Percentiles rank a stretch among this genome's conserved stretches.
Evolutionary conservation across 1,284 basidiomycete genomes (phyloP).

Genomic region (Naganishia cerealis): DNA sequence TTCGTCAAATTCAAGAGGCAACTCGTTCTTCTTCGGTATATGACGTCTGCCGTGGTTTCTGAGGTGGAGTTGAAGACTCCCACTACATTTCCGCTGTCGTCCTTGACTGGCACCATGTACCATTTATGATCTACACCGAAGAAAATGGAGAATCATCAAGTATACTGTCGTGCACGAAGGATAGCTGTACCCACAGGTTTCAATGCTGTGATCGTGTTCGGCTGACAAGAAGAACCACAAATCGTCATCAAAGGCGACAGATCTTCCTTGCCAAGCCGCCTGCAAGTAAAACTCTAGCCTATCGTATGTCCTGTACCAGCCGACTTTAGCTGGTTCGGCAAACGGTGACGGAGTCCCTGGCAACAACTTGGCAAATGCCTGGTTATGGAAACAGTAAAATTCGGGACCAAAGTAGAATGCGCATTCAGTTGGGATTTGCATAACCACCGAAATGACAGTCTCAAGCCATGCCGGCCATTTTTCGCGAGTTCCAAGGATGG

Average conservation of each 20-base stretch:
- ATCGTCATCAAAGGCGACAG: constrained; percentile 23
- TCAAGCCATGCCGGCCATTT: constrained; percentile 28
- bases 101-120: constrained; percentile 28
- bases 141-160: not conserved
- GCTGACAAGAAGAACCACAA: constrained; percentile 23
- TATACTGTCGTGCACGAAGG: not conserved
- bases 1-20: constrained; percentile 23
- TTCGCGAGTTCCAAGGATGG: constrained; percentile 3
- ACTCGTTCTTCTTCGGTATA: constrained; percentile 22
- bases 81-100: constrained; percentile 8
- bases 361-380: constrained; percentile 42
- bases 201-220: constrained; percentile 20
- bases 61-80: constrained; percentile 21
- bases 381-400: constrained; percentile 50
- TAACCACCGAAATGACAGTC: constrained; percentile 38
- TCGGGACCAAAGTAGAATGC: constrained; percentile 50
- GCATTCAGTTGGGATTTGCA: constrained; percentile 46
- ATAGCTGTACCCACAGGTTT: constrained; percentile 17
- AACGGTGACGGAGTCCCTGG: constrained; percentile 2
- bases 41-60: constrained; percentile 14
- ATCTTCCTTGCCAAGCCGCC: constrained; percentile 38
- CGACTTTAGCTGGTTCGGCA: constrained; percentile 23
- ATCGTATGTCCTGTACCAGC: constrained; percentile 42
- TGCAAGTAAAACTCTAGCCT: constrained; percentile 45
- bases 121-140: constrained; percentile 11